Evolutionary conservation across 1,284 basidiomycete genomes (phyloP), one percentile per base, ranked within the genome.

Genomic region (Pterulicium gracile): DNA sequence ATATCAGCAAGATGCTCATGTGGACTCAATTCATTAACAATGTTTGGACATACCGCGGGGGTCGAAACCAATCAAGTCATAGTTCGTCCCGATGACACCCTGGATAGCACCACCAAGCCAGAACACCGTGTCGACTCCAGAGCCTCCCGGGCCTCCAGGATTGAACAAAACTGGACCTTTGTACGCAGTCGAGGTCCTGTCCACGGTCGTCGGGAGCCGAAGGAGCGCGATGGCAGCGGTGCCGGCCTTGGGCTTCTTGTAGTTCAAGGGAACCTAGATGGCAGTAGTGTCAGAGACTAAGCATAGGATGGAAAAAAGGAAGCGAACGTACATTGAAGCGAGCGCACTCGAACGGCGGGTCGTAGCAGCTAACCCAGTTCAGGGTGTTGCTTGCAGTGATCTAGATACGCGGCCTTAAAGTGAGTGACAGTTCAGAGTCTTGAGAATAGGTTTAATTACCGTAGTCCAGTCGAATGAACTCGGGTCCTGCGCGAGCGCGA

Each of bases 201-300:
- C 12, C 4, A 56, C 42, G 2, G 51, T 46, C 3, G 60, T 55
- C 3, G 55, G 57, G 23, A 57, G 51, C 4, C 62, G 62, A 15
- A 64, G 58, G 13, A 70, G 48, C 0, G 69, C 68, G 44, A 70
- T 65, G 15, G 58, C 55, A 0, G 61, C 64, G 15, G 56, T 55
- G 4, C 51, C 55, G 3, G 55, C 58, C 2, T 48, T 20, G 14
- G 58, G 62, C 21, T 54, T 54, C 13, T 56, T 58, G 48, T 70
- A 66, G 50, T 69, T 60, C n/a, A 69, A 51, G 19, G 68, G 67
- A 17, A 68, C 64, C 63, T 67, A 17, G 22, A 35, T 12, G 42
- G 24, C n/a, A n/a, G n/a, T n/a, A n/a, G n/a, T n/a, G n/a, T n/a
- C n/a, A n/a, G n/a, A n/a, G n/a, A n/a, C n/a, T n/a, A n/a, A 32